A percentile compares a stretch with the other conserved stretches of the same genome.
Evolutionary conservation across 352 stramenopile genomes (phyloP).

Genomic region (Phytophthora multivora): DNA sequence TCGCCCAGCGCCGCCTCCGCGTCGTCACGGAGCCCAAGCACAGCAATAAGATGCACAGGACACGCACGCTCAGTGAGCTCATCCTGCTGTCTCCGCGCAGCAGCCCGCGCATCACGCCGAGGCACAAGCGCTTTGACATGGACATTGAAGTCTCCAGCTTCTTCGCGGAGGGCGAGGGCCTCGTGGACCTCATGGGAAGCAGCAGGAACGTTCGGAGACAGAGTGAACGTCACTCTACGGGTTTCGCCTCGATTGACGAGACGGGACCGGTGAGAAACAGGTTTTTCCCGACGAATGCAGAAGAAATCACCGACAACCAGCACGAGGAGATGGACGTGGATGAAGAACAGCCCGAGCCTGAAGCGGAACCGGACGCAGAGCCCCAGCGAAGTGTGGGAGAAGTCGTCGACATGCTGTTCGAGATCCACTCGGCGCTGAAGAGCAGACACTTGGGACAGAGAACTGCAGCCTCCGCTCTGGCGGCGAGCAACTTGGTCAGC

Average conservation of each 20-base stretch:
- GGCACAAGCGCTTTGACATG: constrained; percentile 82
- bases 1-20: constrained; percentile 66
- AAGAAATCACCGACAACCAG: constrained; percentile 14
- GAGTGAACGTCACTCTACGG: constrained; percentile 42
- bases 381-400: constrained; percentile 52
- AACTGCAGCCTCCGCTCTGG: constrained; percentile 74
- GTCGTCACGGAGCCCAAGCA: constrained; percentile 86
- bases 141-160: constrained; percentile 80
- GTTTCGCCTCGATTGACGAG: constrained; percentile 29
- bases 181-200: constrained; percentile 64
- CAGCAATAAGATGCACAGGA: constrained; percentile 88
- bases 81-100: constrained; percentile 75
- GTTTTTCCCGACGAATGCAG: constrained; percentile 23
- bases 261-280: constrained; percentile 4
- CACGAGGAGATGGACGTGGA: constrained; percentile 41
- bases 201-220: constrained; percentile 15
- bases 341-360: constrained; percentile 30
- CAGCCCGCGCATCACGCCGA: constrained; percentile 56
- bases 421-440: constrained; percentile 86
- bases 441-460: constrained; percentile 74
- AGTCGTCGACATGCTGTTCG: constrained; percentile 86
- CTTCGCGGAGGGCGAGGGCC: constrained; percentile 73
- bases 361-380: constrained; percentile 37
- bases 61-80: constrained; percentile 74
- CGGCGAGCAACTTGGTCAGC: constrained; percentile 79